Conservation (phyloP, 768 basidiomycete genomes). For the Boletellus ananas region DNA sequence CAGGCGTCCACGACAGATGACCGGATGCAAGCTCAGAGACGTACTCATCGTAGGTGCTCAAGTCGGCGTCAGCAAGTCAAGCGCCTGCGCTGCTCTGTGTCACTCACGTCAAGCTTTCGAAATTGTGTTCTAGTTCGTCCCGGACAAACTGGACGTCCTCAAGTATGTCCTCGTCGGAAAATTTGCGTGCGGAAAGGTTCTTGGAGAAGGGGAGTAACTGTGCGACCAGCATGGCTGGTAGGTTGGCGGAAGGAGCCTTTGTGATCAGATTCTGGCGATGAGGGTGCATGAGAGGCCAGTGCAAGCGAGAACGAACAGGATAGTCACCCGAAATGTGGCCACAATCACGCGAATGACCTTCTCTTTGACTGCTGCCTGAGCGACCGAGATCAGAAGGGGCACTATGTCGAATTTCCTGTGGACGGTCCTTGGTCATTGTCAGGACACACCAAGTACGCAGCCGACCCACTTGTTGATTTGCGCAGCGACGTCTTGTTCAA, state of each 20-base stretch:
- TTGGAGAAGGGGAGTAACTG: conserved; percentile 84
- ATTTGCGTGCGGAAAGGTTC: conserved; percentile 80
- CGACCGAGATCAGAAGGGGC: conserved; percentile 76
- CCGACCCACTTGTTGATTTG: conserved; percentile 76
- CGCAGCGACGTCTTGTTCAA: conserved; percentile 81
- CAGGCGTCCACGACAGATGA: conserved; percentile 92
- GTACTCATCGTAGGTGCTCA: conserved; percentile 95
- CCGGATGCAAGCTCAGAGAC: conserved; percentile 85
- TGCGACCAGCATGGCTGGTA: conserved; percentile 89
- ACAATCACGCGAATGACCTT: conserved; percentile 93
- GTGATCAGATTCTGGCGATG: conserved; percentile 72
- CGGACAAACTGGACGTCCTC: conserved; percentile 88
- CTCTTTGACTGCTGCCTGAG: conserved; percentile 90
- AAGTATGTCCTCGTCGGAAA: conserved; percentile 91
- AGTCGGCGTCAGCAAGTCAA: conserved; percentile 1
- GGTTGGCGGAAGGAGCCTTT: conserved; percentile 82
- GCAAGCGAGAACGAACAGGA: not conserved
- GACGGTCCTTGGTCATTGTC: not conserved
- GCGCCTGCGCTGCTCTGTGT: not conserved
- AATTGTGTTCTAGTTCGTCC: conserved; percentile 79
- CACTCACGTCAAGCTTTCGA: conserved; percentile 86
- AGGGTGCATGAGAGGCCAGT: conserved; percentile 3
- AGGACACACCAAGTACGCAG: not conserved
- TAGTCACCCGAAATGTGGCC: conserved; percentile 78
- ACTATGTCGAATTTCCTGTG: conserved; percentile 85